Base-by-base conservation (phyloP, 768 basidiomycete genomes). In the Strobilomyces dryophilus region DNA sequence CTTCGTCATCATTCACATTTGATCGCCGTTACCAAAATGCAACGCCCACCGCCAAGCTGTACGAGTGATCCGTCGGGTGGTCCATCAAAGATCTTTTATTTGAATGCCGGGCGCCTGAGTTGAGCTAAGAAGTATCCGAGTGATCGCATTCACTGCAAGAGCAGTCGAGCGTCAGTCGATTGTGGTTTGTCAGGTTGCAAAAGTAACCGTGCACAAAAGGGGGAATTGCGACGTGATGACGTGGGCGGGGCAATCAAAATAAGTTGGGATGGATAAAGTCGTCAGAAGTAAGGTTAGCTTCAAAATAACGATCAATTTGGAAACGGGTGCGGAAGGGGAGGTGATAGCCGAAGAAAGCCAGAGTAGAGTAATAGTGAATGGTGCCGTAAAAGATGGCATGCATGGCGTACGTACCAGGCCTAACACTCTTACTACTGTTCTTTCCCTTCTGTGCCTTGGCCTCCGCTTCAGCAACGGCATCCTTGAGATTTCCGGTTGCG, bases 61-160 rank as follows among this genome's bases (percentile, higher is more conserved):
- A 60, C 61, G 41, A 52, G 56, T 53, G 21, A 45, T 18, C 18
- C 26, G 24, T 24, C 43, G 18, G 20, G 26, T 18, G 11, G 34
- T 29, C 27, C 48, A 54, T 70, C 79, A 89, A 55, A 80, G 76
- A 75, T 94, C 93, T 51, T 82, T 80, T 69, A 97, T 80, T 62
- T 82, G 87, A 68, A 97, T 94, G 15, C 89, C 88, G n/a, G 93
- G 94, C 17, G 92, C 92, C 61, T 87, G 86, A 27, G 80, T 81
- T 24, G 92, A 89, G 68, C 91, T 95, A 37, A 97, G 79, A 62
- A 91, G 77, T 21, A 94, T 87, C 59, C 83, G 84, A n/a, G 74
- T 78, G 63, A 97, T 90, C 9, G 83, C 75, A 35, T 85, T 91
- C 47, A 83, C 89, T 90, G 31, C 11, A 46, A 34, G 35, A 36